phyloP scores from a whole-genome alignment of 2,329 filamentous ascomycete species.

The Alternaria infectoria region DNA sequence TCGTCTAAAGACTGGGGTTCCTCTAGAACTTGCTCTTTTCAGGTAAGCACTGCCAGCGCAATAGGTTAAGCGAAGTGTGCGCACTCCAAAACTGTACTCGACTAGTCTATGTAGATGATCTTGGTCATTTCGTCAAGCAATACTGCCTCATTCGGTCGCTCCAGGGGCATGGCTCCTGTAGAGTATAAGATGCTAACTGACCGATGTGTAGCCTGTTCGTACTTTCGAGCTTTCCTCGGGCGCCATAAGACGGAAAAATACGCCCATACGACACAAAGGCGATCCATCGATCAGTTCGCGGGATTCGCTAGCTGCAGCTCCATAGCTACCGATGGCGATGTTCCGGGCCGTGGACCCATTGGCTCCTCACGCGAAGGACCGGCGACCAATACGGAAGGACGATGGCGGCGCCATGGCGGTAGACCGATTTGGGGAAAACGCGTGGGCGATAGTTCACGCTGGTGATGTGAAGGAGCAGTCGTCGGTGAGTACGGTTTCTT shows the following conservation, averaged over 20 bases:
- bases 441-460: neutral
- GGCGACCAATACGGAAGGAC: neutral
- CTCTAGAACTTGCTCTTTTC: conserved; percentile 8
- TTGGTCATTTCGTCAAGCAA: neutral
- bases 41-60: conserved; percentile 24
- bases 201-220: neutral
- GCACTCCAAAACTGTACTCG: conserved; percentile 1
- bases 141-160: neutral
- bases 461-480: neutral
- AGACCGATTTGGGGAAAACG: conserved; percentile 2
- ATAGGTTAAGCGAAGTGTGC: conserved; percentile 20
- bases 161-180: neutral
- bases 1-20: neutral
- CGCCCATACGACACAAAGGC: neutral
- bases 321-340: conserved; percentile 11
- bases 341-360: neutral
- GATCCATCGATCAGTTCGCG: neutral
- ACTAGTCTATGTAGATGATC: neutral
- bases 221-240: neutral
- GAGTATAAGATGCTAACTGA: neutral
- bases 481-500: conserved; percentile 4
- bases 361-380: neutral
- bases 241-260: neutral
- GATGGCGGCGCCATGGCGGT: neutral
- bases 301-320: conserved; percentile 8